phyloP scores from a whole-genome alignment of 441 rosid genomes.

The Gossypium lobatum region DNA sequence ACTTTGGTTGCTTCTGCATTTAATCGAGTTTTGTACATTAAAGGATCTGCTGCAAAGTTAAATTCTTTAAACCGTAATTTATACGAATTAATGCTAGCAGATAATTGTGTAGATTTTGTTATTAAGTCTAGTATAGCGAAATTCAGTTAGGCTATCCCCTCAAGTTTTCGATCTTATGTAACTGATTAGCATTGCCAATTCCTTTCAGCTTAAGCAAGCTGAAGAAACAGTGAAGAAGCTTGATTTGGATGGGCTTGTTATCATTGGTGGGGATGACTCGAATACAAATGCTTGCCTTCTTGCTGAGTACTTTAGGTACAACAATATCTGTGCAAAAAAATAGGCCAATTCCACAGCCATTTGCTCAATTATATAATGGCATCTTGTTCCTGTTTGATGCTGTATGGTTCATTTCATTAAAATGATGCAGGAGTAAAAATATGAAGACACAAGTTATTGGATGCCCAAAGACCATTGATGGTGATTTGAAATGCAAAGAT shows the following conservation, averaged over 20 bases:
- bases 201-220: constrained; percentile 79
- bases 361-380: background rate
- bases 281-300: constrained; percentile 97
- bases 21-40: background rate
- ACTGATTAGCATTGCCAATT: background rate
- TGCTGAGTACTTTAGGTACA: constrained; percentile 72
- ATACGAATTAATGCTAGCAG: background rate
- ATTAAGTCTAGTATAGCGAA: background rate
- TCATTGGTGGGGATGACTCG: constrained; percentile 97
- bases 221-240: constrained; percentile 71
- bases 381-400: background rate
- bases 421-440: constrained; percentile 57
- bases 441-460: constrained; percentile 88
- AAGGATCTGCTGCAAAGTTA: background rate
- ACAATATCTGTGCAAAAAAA: background rate
- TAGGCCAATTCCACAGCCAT: background rate
- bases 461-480: constrained; percentile 87
- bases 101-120: background rate
- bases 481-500: constrained; percentile 70
- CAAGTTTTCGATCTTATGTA: background rate
- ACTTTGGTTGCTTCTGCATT: background rate
- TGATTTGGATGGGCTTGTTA: constrained; percentile 81
- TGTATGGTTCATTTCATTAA: background rate
- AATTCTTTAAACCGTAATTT: background rate
- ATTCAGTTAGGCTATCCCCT: background rate